Evolutionary conservation across 2,329 filamentous ascomycete species (phyloP).

Genomic region (Aspergillus nomiae): DNA sequence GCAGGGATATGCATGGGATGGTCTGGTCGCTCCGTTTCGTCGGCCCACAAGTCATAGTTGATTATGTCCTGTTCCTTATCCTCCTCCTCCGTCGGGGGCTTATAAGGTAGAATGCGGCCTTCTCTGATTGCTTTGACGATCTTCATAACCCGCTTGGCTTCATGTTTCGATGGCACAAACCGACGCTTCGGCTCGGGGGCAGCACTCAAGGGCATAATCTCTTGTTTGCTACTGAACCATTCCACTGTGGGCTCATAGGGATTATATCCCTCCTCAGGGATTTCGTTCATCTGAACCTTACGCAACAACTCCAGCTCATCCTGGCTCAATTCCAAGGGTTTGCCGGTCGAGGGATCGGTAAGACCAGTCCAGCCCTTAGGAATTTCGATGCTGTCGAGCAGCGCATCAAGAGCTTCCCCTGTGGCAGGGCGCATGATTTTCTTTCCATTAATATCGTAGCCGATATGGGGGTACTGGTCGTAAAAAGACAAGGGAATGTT

Average conservation of each 20-base stretch:
- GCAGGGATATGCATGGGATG: constrained; percentile 94
- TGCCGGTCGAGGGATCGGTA: constrained; percentile 90
- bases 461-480: constrained; percentile 96
- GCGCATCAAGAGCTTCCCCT: constrained; percentile 86
- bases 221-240: constrained; percentile 87
- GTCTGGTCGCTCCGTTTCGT: constrained; percentile 78
- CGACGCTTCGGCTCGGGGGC: constrained; percentile 95
- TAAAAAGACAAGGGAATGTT: constrained; percentile 94
- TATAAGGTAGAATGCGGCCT: constrained; percentile 90
- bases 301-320: constrained; percentile 88
- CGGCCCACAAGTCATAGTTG: constrained; percentile 91
- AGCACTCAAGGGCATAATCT: constrained; percentile 92
- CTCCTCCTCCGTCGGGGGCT: constrained; percentile 71
- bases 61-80: constrained; percentile 71
- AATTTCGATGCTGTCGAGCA: constrained; percentile 94
- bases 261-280: constrained; percentile 85
- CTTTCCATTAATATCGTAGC: constrained; percentile 98
- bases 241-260: constrained; percentile 93
- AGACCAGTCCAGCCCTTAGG: constrained; percentile 97
- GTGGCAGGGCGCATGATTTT: constrained; percentile 95
- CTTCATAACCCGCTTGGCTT: constrained; percentile 95
- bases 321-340: constrained; percentile 81
- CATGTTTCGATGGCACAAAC: constrained; percentile 95
- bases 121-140: constrained; percentile 94
- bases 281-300: constrained; percentile 84